phyloP scores from a whole-genome alignment of 805 yeast species.

The Sugiyamaella lignohabitans region DNA sequence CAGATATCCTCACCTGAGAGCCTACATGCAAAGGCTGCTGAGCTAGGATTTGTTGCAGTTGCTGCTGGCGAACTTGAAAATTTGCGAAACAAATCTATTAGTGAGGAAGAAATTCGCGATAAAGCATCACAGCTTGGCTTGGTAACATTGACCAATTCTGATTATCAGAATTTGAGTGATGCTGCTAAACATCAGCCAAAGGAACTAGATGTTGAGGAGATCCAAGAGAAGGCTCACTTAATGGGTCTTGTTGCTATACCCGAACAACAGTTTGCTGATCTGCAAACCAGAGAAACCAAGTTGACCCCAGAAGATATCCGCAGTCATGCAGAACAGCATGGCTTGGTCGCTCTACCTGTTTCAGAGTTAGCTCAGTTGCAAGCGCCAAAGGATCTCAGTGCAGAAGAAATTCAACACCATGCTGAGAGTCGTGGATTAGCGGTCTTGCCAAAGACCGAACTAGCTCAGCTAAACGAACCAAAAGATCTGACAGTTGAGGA shows the following conservation, averaged over 20 bases:
- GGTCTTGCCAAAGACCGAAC: conserved; percentile 48
- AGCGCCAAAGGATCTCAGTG: conserved; percentile 5
- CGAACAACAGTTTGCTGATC: conserved; percentile 23
- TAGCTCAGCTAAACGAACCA: conserved; percentile 45
- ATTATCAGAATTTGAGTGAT: conserved; percentile 6
- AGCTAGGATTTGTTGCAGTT: conserved; percentile 14
- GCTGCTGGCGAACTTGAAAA: conserved; percentile 7
- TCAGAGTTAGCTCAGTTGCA: conserved; percentile 13
- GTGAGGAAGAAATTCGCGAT: conserved; percentile 14
- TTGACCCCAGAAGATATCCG: conserved; percentile 7
- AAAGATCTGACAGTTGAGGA: conserved; percentile 16
- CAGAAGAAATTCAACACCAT: conserved; percentile 30
- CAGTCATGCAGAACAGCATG: conserved; percentile 16
- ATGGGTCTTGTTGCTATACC: conserved; percentile 29
- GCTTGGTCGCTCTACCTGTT: conserved; percentile 19
- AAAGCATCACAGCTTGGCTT: conserved; percentile 21
- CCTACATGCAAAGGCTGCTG: neutral
- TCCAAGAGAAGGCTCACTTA: neutral
- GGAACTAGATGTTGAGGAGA: neutral
- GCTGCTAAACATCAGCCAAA: neutral
- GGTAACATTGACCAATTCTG: conserved; percentile 14
- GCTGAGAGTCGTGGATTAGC: conserved; percentile 39
- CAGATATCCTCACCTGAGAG: neutral
- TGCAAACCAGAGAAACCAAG: no score
- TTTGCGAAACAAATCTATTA: neutral